These are phyloP conservation scores for Scheffersomyces lignosus DNA, from an alignment of 805 yeast genomes.

Conservation along the genomic window DNA sequence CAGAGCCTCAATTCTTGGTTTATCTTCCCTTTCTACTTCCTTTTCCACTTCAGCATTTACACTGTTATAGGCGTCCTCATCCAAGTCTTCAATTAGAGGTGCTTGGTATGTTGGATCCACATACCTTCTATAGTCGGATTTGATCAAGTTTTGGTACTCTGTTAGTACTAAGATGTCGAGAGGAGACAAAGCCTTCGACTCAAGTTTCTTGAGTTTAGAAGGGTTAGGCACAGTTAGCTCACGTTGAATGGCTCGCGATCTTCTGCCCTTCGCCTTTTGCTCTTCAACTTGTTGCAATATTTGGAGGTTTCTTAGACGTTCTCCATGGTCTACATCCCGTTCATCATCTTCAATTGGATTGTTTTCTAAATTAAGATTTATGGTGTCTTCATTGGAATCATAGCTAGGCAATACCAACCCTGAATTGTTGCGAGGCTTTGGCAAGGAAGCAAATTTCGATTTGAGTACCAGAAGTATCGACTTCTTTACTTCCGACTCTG, in stretches of 20 bases:
- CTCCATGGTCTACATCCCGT: slow-evolving; percentile 24
- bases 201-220: neutral
- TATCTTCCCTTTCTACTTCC: slow-evolving; percentile 5
- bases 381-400: slow-evolving; percentile 19
- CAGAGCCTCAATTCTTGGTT: neutral
- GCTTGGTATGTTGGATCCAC: slow-evolving; percentile 19
- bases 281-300: slow-evolving; percentile 23
- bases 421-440: slow-evolving; percentile 38
- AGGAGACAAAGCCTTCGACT: neutral
- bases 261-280: slow-evolving; percentile 31
- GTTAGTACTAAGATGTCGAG: slow-evolving; percentile 21
- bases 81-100: slow-evolving; percentile 27
- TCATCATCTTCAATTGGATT: neutral
- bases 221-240: slow-evolving; percentile 45
- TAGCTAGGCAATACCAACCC: slow-evolving; percentile 34
- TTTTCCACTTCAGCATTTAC: slow-evolving; percentile 20
- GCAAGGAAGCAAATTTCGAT: slow-evolving; percentile 25
- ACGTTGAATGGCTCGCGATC: slow-evolving; percentile 49
- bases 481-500: slow-evolving; percentile 4
- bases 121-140: slow-evolving; percentile 41
- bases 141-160: slow-evolving; percentile 37
- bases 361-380: slow-evolving; percentile 2
- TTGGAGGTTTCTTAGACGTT: slow-evolving; percentile 21
- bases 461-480: slow-evolving; percentile 6
- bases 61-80: slow-evolving; percentile 20